A percentile compares a stretch with the other conserved stretches of the same genome.
These are phyloP conservation scores for Blastobotrys mokoenaii DNA, from an alignment of 805 yeast genomes.

Conservation along the genomic window DNA sequence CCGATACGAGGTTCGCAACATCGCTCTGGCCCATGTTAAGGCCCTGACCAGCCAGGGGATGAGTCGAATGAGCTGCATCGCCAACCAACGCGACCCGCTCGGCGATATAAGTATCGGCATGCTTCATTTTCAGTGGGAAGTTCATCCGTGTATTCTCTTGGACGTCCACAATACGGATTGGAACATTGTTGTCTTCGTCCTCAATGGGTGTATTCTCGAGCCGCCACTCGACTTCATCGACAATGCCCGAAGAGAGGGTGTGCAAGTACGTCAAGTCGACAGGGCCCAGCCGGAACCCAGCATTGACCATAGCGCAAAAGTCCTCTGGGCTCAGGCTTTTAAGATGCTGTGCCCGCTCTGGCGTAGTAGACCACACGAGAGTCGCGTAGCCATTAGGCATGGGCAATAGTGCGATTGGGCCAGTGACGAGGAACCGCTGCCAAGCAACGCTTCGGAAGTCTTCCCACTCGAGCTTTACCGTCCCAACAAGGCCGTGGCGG, in stretches of 20 bases:
- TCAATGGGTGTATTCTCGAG: slow-evolving; percentile 35
- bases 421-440: slow-evolving; percentile 87
- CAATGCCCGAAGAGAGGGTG: slow-evolving; percentile 35
- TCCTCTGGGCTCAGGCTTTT: slow-evolving; percentile 49
- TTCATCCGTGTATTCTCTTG: slow-evolving; percentile 64
- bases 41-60: slow-evolving; percentile 97
- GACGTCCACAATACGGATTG: slow-evolving; percentile 55
- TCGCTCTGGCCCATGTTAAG: slow-evolving; percentile 96
- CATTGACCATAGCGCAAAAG: slow-evolving; percentile 69
- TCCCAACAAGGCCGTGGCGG: slow-evolving; percentile 88
- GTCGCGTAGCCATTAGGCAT: slow-evolving; percentile 82
- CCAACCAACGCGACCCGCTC: slow-evolving; percentile 91
- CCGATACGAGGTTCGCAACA: slow-evolving; percentile 59
- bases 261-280: slow-evolving; percentile 71
- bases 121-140: slow-evolving; percentile 82
- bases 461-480: slow-evolving; percentile 65
- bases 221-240: slow-evolving; percentile 72
- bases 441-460: slow-evolving; percentile 71
- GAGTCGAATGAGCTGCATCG: slow-evolving; percentile 97
- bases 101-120: slow-evolving; percentile 80
- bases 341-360: slow-evolving; percentile 60
- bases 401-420: slow-evolving; percentile 89
- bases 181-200: slow-evolving; percentile 51
- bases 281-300: slow-evolving; percentile 72
- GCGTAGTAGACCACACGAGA: slow-evolving; percentile 86